phyloP scores from a whole-genome alignment of 495 filamentous ascomycete species.

The Rostrohypoxylon terebratum region DNA sequence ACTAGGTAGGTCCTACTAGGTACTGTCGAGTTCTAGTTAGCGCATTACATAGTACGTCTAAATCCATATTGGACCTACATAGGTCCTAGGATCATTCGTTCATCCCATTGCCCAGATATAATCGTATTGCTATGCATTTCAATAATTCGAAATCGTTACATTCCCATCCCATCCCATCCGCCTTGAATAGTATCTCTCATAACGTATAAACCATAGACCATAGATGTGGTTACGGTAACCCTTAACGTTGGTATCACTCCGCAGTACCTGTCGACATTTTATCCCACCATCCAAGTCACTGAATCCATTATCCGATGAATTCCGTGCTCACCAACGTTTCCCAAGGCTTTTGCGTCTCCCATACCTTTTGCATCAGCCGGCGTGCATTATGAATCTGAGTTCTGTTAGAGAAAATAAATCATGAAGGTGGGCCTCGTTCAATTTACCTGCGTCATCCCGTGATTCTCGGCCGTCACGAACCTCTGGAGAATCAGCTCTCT shows the following conservation, averaged over 20 bases:
- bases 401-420: constrained; percentile 33
- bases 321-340: constrained; percentile 72
- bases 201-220: constrained; percentile 35
- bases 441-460: constrained; percentile 79
- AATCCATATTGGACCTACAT: too few species aligned
- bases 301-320: constrained; percentile 66
- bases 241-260: constrained; percentile 16
- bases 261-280: constrained; percentile 4
- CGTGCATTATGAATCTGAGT: constrained; percentile 68
- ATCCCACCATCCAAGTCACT: background rate
- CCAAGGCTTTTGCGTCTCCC: constrained; percentile 72
- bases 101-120: background rate
- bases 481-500: constrained; percentile 72
- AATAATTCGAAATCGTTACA: constrained; percentile 17
- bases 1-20: too few species aligned
- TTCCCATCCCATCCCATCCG: constrained; percentile 6
- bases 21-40: too few species aligned
- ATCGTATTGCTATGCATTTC: constrained; percentile 3
- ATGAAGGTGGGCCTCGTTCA: background rate
- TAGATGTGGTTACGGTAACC: background rate
- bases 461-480: constrained; percentile 75
- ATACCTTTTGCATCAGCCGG: constrained; percentile 73
- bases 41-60: too few species aligned
- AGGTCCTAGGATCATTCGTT: background rate
- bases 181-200: background rate